Percentiles rank a stretch among this genome's conserved stretches.
These are phyloP conservation scores for Sclerotinia glacialis DNA, from an alignment of 2,329 filamentous ascomycete genomes.

Conservation along the genomic window DNA sequence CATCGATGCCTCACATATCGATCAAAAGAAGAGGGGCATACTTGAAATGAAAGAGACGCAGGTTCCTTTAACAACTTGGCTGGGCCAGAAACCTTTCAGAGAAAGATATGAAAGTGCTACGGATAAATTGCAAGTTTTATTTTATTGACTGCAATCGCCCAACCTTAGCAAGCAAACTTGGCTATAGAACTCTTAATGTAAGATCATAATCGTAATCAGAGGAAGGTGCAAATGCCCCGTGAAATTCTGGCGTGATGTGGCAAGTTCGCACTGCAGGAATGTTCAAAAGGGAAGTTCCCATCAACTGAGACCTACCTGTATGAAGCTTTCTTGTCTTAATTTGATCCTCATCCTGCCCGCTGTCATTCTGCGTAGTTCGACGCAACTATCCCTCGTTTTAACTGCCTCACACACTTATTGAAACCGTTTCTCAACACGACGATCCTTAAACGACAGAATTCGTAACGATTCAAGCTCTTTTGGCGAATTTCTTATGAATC, in stretches of 20 bases:
- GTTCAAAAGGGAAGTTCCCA: not conserved
- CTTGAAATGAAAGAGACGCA: conserved; percentile 95
- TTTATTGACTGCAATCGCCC: conserved; percentile 50
- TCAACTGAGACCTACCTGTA: not conserved
- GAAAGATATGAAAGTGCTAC: conserved; percentile 60
- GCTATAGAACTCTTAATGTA: not conserved
- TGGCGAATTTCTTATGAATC: not conserved
- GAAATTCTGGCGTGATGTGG: conserved; percentile 3
- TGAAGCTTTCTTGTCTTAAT: not conserved
- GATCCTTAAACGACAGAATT: not conserved
- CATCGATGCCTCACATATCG: conserved; percentile 87
- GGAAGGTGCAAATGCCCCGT: conserved; percentile 9
- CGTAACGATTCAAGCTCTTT: not conserved
- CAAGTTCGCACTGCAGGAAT: not conserved
- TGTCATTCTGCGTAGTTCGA: conserved; percentile 4
- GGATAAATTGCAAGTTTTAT: conserved; percentile 58
- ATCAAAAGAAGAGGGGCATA: conserved; percentile 90
- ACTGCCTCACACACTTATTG: not conserved
- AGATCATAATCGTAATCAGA: not conserved
- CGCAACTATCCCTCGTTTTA: not conserved
- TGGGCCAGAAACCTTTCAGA: conserved; percentile 69
- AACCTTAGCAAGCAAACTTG: conserved; percentile 6
- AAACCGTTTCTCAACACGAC: not conserved
- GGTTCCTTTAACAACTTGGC: conserved; percentile 71
- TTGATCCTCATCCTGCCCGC: not conserved